phyloP scores from a whole-genome alignment of 352 stramenopile species.

The Phytophthora palmivora region DNA sequence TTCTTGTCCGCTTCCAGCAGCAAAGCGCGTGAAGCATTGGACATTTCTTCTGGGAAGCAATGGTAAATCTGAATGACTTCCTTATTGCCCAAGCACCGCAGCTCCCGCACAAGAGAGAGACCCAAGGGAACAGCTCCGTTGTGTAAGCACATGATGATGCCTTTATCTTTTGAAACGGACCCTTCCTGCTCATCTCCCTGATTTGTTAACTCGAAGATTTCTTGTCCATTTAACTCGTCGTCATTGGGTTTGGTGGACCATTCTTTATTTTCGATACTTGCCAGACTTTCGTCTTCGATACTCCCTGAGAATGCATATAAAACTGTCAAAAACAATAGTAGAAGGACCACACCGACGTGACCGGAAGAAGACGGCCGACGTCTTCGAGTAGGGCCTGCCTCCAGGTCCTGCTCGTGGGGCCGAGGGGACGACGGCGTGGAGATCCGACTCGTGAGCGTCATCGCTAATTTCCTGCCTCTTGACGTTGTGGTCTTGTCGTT shows the following conservation, averaged over 20 bases:
- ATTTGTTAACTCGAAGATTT: background rate
- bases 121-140: conserved; percentile 46
- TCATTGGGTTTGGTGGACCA: conserved; percentile 3
- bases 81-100: conserved; percentile 43
- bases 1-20: conserved; percentile 31
- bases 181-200: conserved; percentile 7
- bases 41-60: conserved; percentile 47
- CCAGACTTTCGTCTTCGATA: background rate
- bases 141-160: conserved; percentile 53
- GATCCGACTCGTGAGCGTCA: conserved; percentile 21
- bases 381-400: conserved; percentile 1
- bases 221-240: conserved; percentile 2
- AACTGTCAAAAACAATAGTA: conserved; percentile 12
- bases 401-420: conserved; percentile 9
- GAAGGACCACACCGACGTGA: conserved; percentile 1
- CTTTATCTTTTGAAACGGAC: conserved; percentile 27
- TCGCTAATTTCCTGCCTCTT: too few species aligned
- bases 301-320: conserved; percentile 16
- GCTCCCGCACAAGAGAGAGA: conserved; percentile 43
- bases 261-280: conserved; percentile 11
- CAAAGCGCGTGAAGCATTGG: conserved; percentile 23
- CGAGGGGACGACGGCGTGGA: background rate
- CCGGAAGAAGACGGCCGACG: background rate
- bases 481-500: too few species aligned
- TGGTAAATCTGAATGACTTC: conserved; percentile 52